phyloP scores from a whole-genome alignment of 495 filamentous ascomycete species.

The Neurospora intermedia region DNA sequence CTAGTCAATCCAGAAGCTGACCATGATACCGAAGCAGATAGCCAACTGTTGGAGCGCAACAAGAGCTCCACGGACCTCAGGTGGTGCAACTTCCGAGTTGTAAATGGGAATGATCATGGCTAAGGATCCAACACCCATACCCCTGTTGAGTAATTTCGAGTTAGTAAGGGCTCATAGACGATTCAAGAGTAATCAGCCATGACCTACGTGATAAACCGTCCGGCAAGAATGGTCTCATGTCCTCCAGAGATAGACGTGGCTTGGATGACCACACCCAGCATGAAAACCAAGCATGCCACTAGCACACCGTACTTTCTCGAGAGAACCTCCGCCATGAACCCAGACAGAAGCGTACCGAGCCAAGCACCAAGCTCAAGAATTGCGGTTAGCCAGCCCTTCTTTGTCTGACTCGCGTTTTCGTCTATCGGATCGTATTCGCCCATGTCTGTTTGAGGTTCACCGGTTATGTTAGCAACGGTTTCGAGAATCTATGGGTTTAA shows the following conservation, averaged over 20 bases:
- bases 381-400: conserved; percentile 68
- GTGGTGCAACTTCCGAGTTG: conserved; percentile 57
- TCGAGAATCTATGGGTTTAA: not conserved
- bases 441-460: conserved; percentile 43
- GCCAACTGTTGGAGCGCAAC: conserved; percentile 73
- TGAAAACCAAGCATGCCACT: conserved; percentile 60
- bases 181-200: not conserved
- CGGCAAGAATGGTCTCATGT: conserved; percentile 53
- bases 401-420: conserved; percentile 42
- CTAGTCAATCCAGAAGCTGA: conserved; percentile 80
- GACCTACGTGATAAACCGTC: conserved; percentile 58
- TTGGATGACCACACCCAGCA: conserved; percentile 68
- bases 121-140: conserved; percentile 62
- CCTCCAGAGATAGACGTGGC: conserved; percentile 46
- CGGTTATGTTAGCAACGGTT: conserved; percentile 5
- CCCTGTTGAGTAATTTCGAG: conserved; percentile 16
- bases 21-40: conserved; percentile 73
- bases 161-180: not conserved
- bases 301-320: conserved; percentile 68
- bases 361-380: conserved; percentile 78
- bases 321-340: conserved; percentile 62
- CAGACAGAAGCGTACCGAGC: conserved; percentile 65
- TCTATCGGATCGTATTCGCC: conserved; percentile 45
- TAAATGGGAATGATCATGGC: conserved; percentile 59
- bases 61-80: conserved; percentile 54